Conservation (phyloP, 495 filamentous ascomycete genomes). For the Penicillium taxi region DNA sequence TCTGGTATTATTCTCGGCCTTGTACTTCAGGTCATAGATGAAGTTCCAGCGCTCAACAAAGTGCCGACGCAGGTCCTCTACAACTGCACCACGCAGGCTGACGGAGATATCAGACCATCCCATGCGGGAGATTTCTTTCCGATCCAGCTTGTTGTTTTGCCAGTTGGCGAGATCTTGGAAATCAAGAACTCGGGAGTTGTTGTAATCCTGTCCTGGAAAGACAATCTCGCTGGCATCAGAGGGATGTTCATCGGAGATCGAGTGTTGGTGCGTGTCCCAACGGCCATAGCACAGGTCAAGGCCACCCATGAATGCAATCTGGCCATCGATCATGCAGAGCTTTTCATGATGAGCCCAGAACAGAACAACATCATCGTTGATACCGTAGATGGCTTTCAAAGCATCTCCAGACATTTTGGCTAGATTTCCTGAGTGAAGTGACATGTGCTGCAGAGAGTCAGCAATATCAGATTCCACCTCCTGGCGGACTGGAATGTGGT, state of each 20-base stretch:
- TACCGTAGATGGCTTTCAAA: constrained; percentile 71
- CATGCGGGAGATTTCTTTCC: constrained; percentile 75
- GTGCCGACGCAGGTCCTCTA: constrained; percentile 67
- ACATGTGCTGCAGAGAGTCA: constrained; percentile 44
- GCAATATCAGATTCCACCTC: constrained; percentile 43
- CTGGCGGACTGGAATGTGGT: constrained; percentile 71
- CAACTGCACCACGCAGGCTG: constrained; percentile 69
- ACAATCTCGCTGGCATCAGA: constrained; percentile 63
- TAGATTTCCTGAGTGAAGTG: constrained; percentile 42
- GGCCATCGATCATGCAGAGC: constrained; percentile 73
- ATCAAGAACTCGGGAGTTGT: constrained; percentile 82
- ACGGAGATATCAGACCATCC: constrained; percentile 89
- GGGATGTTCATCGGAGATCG: constrained; percentile 80
- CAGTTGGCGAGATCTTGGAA: constrained; percentile 79
- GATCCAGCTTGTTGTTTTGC: constrained; percentile 80
- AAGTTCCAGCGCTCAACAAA: constrained; percentile 92
- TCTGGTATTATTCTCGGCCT: constrained; percentile 51
- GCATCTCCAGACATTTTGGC: constrained; percentile 56
- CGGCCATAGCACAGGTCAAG: constrained; percentile 55
- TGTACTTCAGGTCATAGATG: constrained; percentile 79
- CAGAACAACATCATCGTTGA: constrained; percentile 68
- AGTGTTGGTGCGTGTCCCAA: constrained; percentile 63
- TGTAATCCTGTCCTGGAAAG: constrained; percentile 91
- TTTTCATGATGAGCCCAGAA: constrained; percentile 99
- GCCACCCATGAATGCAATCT: constrained; percentile 81